Base-by-base conservation (phyloP, 306 rosid genomes). In the Lotus japonicus region DNA sequence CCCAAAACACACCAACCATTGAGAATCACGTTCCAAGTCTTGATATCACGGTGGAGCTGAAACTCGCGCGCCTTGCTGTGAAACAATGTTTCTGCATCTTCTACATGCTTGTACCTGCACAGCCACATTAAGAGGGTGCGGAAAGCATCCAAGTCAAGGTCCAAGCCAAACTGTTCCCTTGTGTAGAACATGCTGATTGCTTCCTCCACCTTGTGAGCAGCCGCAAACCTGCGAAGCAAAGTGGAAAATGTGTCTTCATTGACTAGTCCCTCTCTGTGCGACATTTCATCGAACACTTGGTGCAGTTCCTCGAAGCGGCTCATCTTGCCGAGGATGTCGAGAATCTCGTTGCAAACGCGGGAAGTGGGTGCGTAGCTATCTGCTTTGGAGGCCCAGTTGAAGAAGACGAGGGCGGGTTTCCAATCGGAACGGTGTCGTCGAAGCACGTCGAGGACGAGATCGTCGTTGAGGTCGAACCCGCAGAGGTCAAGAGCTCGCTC, bases 1-100 rank as follows among this genome's bases (percentile, higher is more conserved):
- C 87, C 95, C 36, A 85, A 51, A 8, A 87, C 86, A 51, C 97
- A 92, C 97, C 97, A 92, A 3, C 97, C 97, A 11, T 85, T 85
- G 28, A 85, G 88, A 70, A 92, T 68, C 19, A 89, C 79, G 43
- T 92, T 92, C 86, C 91, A 81, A 0, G 87, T 85, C 84, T 85
- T 85, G 53, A 87, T 85, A 66, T 92, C 86, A 0, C 38, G 45
- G 9, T 35, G 28, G 82, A 84, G 75, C 68, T n/a, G 14, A 5
- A 36, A 50, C 79, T 80, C 87, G 10, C 58, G 71, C 56, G 36
- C 31, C 70, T 70, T 78, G n/a, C 66, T 48, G 18, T 80, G 82
- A 61, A 91, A 85, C 79, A 91, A 51, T 13, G 94, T 72, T 70
- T 91, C 97, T 3, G 94, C 94, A 36, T 57, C 87, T 75, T 88